Evolutionary conservation across 2,329 filamentous ascomycete genomes (phyloP), one percentile per base, ranked within the genome.

Genomic region (Neofusicoccum kwambonambiense): DNA sequence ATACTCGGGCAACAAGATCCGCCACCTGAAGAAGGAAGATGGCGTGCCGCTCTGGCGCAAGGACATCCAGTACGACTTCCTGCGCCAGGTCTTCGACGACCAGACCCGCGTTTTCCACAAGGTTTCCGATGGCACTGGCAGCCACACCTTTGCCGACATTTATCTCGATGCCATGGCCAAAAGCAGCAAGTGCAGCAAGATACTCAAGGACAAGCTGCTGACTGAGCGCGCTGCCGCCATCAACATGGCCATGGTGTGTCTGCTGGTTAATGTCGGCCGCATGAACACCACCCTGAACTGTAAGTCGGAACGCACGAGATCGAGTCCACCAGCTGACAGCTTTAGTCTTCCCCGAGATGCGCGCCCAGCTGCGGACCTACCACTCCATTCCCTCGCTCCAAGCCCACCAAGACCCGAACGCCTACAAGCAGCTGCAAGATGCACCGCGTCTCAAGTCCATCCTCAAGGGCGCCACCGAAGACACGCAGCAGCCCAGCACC

Each of bases 261-360:
- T 99, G 69, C 81, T 99, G 72, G 95, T 99, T 76, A 99, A 99
- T 74, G 91, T 99, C 68, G 95, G 95, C 65, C 86, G 95, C 68
- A 99, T 99, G 95, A 99, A 99, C 78, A 99, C 95, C 1, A 99
- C 95, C 0, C 83, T 99, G 54, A 99, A 99, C 75, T 98, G 93
- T 97, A 82, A 75, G 88, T 47, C 19, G 9, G 17, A 47, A 13
- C 34, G 41, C 27, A 22, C n/a, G 37, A 65, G 22, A 44, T n/a
- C 15, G 22, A 35, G 37, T 45, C 62, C 15, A n/a, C 35, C 35
- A 65, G 47, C 67, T 72, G 64, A 74, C 69, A 65, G 69, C 31
- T 17, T 66, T 75, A 96, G 95, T 99, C 83, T 99, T 99, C 76
- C 95, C 95, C 22, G 95, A 99, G 78, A 99, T 99, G 95, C 91